Evolutionary conservation across 805 yeast genomes (phyloP), one percentile per base, ranked within the genome.

Genomic region (Starmerella cellae): DNA sequence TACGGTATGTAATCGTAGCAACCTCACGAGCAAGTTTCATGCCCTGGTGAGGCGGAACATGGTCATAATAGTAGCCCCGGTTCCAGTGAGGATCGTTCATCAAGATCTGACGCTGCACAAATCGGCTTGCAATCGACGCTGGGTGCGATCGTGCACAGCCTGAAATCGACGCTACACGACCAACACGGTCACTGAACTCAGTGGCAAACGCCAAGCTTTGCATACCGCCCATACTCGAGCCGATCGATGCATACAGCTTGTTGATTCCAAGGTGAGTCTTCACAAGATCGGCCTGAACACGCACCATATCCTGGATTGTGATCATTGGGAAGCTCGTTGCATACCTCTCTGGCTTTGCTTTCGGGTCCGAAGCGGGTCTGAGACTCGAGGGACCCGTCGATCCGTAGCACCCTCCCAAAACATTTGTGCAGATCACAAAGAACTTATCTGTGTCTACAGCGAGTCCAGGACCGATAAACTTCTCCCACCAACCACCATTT

Each of bases 161-260:
- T 34, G 88, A 78, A 23, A 87, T 82, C n/a, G 82, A 72, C 1
- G 84, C 73, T 2, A 87, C 69, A 41, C 79, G 76, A 5, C 70
- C 71, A 3, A 85, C 95, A 43, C 69, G 72, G 37, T 79, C 77
- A 1, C 93, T 81, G 54, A 81, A 87, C 55, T 81, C 94, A 57
- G 75, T 71, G 1, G 84, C 94, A 60, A 76, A 82, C 0, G 95
- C 94, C 42, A 87, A 68, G 8, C 88, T 77, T 63, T 85, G 95
- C 95, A 87, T 84, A n/a, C 95, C 96, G n/a, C 96, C 96, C 93
- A 87, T 82, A 0, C 94, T 82, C 2, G 94, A 78, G 5, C 96
- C 96, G 6, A 87, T 75, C 1, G 83, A 73, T 2, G 94, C 94
- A 59, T 75, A 73, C 21, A 87, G 62, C 57, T 74, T 79, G 1